These are phyloP conservation scores for Sanghuangporus baumii DNA, from an alignment of 1,284 basidiomycete species.

Conservation along the genomic window DNA sequence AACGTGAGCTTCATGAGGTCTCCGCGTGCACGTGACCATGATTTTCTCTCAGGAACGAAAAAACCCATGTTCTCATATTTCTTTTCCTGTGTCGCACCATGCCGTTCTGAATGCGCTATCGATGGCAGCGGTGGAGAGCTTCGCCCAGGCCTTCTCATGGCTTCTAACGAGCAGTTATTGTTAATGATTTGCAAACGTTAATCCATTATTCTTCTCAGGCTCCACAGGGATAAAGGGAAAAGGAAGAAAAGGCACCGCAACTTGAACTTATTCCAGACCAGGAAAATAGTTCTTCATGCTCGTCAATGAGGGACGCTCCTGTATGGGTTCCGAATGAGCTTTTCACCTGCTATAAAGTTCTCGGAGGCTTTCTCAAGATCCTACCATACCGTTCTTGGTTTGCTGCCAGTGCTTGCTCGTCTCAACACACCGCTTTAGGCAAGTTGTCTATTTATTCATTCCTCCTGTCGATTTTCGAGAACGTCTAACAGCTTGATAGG, in stretches of 20 bases:
- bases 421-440: not conserved
- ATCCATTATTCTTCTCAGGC: not conserved
- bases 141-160: not conserved
- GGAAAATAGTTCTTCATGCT: not conserved
- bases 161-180: not conserved
- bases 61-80: no score
- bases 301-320: not conserved
- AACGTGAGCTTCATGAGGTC: no score
- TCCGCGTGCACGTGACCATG: no score
- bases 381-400: not conserved
- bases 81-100: no score
- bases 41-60: no score
- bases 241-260: not conserved
- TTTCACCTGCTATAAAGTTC: not conserved
- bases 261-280: not conserved
- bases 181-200: not conserved
- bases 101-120: no score
- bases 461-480: not conserved
- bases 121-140: not conserved
- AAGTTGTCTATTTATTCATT: constrained; percentile 1
- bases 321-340: not conserved
- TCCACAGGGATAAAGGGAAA: not conserved
- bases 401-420: not conserved
- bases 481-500: constrained; percentile 6
- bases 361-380: not conserved